Conservation (phyloP, 2,329 filamentous ascomycete genomes). For the Aspergillus nomiae region DNA sequence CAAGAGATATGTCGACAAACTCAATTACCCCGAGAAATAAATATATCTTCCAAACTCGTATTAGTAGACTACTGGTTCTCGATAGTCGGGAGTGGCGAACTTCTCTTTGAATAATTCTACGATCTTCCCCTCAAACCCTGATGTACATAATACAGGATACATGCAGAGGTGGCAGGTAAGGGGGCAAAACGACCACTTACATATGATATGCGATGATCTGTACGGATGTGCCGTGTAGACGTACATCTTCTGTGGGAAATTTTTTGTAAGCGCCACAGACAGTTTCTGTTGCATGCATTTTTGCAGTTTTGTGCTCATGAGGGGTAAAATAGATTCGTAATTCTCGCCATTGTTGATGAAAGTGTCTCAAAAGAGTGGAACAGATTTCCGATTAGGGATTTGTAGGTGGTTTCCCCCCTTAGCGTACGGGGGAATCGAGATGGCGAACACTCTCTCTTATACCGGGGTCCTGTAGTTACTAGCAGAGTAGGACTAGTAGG, state of each 20-base stretch:
- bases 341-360: neutral
- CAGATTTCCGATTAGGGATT: neutral
- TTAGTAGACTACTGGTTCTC: too few species aligned
- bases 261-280: neutral
- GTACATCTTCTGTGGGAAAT: neutral
- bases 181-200: neutral
- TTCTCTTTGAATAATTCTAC: slow-evolving; percentile 3
- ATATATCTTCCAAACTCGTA: too few species aligned
- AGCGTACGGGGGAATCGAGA: neutral
- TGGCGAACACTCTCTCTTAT: neutral
- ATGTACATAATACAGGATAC: neutral
- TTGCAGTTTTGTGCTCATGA: neutral
- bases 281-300: neutral
- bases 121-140: neutral
- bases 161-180: neutral
- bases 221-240: neutral
- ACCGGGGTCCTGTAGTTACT: neutral
- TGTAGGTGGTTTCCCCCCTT: neutral
- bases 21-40: neutral
- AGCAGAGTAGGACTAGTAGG: neutral
- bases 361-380: neutral
- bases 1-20: neutral
- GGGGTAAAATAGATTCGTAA: neutral
- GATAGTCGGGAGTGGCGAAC: neutral
- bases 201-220: neutral